Base-by-base conservation (phyloP, 208 protist species). In the Giardia duodenalis region DNA sequence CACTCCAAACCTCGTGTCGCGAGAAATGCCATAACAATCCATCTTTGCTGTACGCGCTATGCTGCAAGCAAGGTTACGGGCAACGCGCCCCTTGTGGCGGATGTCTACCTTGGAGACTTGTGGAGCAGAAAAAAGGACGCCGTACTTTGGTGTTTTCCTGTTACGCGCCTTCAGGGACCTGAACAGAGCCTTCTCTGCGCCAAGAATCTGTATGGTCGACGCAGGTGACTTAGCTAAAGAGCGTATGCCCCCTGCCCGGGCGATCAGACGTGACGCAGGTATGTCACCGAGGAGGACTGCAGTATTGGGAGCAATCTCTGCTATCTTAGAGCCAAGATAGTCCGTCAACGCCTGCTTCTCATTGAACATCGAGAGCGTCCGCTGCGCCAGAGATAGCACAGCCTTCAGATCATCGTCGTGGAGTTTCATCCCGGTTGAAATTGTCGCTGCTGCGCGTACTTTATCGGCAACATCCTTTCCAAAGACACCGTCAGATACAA, bases 101-200 rank as follows among this genome's bases (percentile, higher is more conserved):
- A 45, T 0, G 42, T 44, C 0, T 22, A 22, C 3, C 30, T 0
- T 89, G 30, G 0, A 42, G 47, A 94, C 87, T 45, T 67, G 43
- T 2, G 44, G 42, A 2, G 87, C 0, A 1, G 46, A 44, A 48
- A 92, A 94, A 1, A 94, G 43, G 4, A 93, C 0, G 44, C 93
- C 93, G 76, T 94, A 94, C 42, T 94, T 94, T n/a, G 93, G 93
- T 44, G 93, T 94, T 91, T n/a, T 47, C 0, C 93, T 92, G 39
- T 19, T 46, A 92, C 98, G 97, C 92, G 97, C 97, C 96, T 99
- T 99, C 46, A 99, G 95, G n/a, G 96, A 96, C n/a, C 96, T 96
- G 97, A 99, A 99, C 44, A 99, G 96, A 1, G 98, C 98, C 96
- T 99, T 99, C 95, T 99, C 99, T 47, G 99, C 99, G 93, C 99